A percentile compares a stretch with the other conserved stretches of the same genome.
These are phyloP conservation scores for Volutella citrinella DNA, from an alignment of 2,329 filamentous ascomycete species.

Conservation along the genomic window DNA sequence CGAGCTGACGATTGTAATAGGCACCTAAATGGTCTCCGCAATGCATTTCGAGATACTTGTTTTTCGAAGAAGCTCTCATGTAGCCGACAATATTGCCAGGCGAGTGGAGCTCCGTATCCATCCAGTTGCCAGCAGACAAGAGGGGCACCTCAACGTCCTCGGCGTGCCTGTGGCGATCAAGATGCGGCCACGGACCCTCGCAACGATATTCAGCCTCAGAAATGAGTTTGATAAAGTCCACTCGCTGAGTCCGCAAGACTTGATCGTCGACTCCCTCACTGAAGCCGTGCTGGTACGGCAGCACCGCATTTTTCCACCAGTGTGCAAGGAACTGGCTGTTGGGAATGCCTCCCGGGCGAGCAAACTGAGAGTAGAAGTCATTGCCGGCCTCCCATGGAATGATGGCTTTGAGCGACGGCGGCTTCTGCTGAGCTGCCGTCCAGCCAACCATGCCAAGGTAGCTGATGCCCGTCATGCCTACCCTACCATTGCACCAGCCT, in stretches of 20 bases:
- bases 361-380: slow-evolving; percentile 4
- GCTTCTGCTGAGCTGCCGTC: slow-evolving; percentile 6
- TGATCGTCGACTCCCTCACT: neutral
- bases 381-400: slow-evolving; percentile 4
- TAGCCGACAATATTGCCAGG: slow-evolving; percentile 5
- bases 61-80: slow-evolving; percentile 4
- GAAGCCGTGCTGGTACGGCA: slow-evolving; percentile 2
- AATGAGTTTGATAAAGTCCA: slow-evolving; percentile 1
- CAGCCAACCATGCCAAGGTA: slow-evolving; percentile 7
- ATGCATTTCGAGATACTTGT: slow-evolving; percentile 9
- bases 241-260: slow-evolving; percentile 1
- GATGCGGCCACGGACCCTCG: neutral
- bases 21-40: slow-evolving; percentile 4
- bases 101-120: slow-evolving; percentile 4
- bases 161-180: neutral
- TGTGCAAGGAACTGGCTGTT: slow-evolving; percentile 5
- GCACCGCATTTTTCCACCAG: slow-evolving; percentile 6
- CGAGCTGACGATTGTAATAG: slow-evolving; percentile 3
- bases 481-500: slow-evolving; percentile 4
- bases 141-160: slow-evolving; percentile 5
- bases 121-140: slow-evolving; percentile 6
- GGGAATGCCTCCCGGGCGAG: slow-evolving; percentile 2
- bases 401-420: slow-evolving; percentile 4
- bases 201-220: slow-evolving; percentile 1
- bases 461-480: slow-evolving; percentile 5